Percentiles rank a stretch among this genome's conserved stretches.
These are phyloP conservation scores for Gymnopus androsaceus DNA, from an alignment of 1,284 basidiomycete species.

Conservation along the genomic window DNA sequence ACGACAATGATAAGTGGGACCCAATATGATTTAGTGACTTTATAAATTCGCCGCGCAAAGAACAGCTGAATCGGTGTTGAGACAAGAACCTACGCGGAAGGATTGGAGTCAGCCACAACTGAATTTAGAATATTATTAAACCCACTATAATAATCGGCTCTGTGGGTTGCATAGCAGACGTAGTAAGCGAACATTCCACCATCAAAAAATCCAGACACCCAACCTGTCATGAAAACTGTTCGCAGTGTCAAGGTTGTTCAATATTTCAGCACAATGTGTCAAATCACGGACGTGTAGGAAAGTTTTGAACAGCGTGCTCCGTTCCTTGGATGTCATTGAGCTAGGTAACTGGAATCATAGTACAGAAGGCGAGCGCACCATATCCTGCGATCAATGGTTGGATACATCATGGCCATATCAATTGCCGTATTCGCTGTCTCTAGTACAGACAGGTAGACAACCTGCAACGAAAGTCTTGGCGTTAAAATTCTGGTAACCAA, in stretches of 20 bases:
- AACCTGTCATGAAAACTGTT: constrained; percentile 15
- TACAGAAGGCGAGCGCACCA: constrained; percentile 32
- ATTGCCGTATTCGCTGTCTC: constrained; percentile 46
- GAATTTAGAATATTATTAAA: not conserved
- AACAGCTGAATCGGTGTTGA: constrained; percentile 56
- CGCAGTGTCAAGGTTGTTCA: not conserved
- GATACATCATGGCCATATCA: constrained; percentile 46
- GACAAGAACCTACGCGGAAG: constrained; percentile 39
- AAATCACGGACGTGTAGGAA: constrained; percentile 17
- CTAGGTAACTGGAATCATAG: not conserved
- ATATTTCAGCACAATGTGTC: not conserved
- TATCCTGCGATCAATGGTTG: constrained; percentile 45
- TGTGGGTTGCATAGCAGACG: constrained; percentile 9
- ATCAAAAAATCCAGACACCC: not conserved
- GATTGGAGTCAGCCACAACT: not conserved
- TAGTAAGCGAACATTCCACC: not conserved
- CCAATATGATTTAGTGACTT: constrained; percentile 42
- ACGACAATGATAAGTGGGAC: constrained; percentile 38
- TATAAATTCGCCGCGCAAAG: constrained; percentile 51
- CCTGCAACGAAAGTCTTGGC: constrained; percentile 26
- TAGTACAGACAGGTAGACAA: constrained; percentile 41
- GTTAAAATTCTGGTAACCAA: not conserved
- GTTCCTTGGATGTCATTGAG: constrained; percentile 19
- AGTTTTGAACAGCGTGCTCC: constrained; percentile 23
- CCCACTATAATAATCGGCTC: constrained; percentile 38